These are phyloP conservation scores for Acacia pycnantha DNA, from an alignment of 331 rosid species.

Conservation along the genomic window DNA sequence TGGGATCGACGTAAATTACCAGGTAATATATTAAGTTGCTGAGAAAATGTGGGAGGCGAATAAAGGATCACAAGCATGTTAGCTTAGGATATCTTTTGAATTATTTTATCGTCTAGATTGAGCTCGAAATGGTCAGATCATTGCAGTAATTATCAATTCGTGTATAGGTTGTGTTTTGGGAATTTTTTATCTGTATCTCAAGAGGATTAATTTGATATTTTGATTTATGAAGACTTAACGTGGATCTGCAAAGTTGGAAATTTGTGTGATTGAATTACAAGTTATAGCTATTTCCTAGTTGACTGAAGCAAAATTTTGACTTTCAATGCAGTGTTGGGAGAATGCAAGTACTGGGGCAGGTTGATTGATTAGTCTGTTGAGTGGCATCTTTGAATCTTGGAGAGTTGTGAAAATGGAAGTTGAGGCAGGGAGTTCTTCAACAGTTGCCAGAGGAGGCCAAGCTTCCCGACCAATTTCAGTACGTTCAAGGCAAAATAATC, in stretches of 20 bases:
- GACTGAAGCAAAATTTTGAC: conserved; percentile 10
- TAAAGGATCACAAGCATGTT: not conserved
- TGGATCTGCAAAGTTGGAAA: not conserved
- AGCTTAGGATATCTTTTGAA: not conserved
- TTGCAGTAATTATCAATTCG: not conserved
- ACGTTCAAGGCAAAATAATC: conserved; percentile 29
- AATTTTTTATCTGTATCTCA: conserved; percentile 5
- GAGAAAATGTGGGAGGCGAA: not conserved
- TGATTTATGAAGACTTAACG: not conserved
- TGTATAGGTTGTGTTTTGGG: not conserved
- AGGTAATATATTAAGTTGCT: conserved; percentile 26
- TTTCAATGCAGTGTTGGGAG: conserved; percentile 29
- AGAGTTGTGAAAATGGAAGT: conserved; percentile 53
- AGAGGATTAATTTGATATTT: conserved; percentile 1
- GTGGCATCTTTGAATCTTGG: conserved; percentile 35
- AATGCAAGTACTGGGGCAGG: conserved; percentile 32
- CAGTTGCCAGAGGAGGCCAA: conserved; percentile 20
- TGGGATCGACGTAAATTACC: conserved; percentile 20
- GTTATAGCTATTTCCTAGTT: conserved; percentile 6
- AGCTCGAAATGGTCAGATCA: not conserved
- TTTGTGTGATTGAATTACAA: not conserved
- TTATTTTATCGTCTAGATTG: not conserved
- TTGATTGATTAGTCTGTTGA: conserved; percentile 31
- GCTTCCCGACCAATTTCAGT: conserved; percentile 30
- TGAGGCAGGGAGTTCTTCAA: conserved; percentile 44